Conservation (phyloP, 2,329 filamentous ascomycete genomes). For the Fusarium nelsonii region DNA sequence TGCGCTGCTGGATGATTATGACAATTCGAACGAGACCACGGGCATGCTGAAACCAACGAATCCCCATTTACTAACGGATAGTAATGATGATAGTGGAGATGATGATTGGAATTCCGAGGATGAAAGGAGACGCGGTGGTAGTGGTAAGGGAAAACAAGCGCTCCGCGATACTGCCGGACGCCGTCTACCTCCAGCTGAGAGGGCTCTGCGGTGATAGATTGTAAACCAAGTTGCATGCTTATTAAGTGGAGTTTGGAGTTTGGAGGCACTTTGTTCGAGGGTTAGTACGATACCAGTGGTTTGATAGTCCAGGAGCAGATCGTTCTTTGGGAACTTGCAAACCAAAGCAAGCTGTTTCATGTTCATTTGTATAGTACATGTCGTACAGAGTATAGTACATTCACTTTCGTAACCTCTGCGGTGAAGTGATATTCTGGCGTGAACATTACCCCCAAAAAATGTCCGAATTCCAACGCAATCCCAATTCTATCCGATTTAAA, state of each 20-base stretch:
- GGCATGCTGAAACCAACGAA: constrained; percentile 66
- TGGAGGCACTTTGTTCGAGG: constrained; percentile 31
- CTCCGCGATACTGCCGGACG: constrained; percentile 65
- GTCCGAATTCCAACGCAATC: constrained; percentile 12
- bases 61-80: constrained; percentile 50
- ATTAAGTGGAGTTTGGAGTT: constrained; percentile 44
- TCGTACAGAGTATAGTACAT: constrained; percentile 55
- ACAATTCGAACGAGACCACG: constrained; percentile 65
- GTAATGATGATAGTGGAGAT: constrained; percentile 47
- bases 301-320: constrained; percentile 33
- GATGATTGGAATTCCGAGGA: constrained; percentile 61
- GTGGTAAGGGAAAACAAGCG: constrained; percentile 60
- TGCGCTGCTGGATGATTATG: constrained; percentile 71
- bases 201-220: constrained; percentile 56
- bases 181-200: constrained; percentile 64
- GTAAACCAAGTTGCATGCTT: neutral
- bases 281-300: constrained; percentile 48
- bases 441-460: constrained; percentile 26
- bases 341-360: constrained; percentile 33
- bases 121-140: constrained; percentile 56
- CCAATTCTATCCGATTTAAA: constrained; percentile 58
- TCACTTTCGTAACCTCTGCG: constrained; percentile 31
- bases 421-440: constrained; percentile 25
- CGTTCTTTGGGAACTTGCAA: constrained; percentile 38
- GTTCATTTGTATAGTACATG: constrained; percentile 51